Evolutionary conservation across 2,329 filamentous ascomycete genomes (phyloP).

Genomic region (Aspergillus ruber): DNA sequence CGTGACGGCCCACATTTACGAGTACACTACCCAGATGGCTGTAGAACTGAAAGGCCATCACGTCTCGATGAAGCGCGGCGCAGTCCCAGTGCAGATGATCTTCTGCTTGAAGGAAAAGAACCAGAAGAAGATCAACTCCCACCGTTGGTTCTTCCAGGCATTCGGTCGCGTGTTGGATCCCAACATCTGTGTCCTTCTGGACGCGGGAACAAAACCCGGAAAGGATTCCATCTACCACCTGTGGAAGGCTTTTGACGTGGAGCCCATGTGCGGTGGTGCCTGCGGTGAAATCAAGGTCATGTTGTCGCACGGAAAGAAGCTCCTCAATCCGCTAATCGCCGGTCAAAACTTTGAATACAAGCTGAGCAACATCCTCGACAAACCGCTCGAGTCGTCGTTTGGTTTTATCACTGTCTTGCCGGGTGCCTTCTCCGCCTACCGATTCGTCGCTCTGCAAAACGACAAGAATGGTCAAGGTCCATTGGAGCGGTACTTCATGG

Average conservation of each 20-base stretch:
- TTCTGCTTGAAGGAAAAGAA: conserved; percentile 99
- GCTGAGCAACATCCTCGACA: conserved; percentile 98
- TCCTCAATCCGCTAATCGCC: conserved; percentile 88
- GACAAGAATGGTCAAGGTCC: conserved; percentile 92
- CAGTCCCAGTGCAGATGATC: conserved; percentile 88
- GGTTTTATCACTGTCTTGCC: conserved; percentile 96
- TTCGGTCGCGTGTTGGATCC: conserved; percentile 89
- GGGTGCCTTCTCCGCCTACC: conserved; percentile 96
- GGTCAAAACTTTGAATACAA: conserved; percentile 99
- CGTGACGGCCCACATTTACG: conserved; percentile 96
- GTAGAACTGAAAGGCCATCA: conserved; percentile 85
- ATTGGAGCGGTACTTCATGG: conserved; percentile 92
- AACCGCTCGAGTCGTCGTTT: conserved; percentile 93
- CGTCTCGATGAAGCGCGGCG: conserved; percentile 72
- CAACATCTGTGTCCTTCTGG: conserved; percentile 92
- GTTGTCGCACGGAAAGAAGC: conserved; percentile 77
- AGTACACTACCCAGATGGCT: conserved; percentile 56
- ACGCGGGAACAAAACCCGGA: conserved; percentile 91
- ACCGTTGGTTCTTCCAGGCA: conserved; percentile 97
- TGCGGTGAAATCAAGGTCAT: conserved; percentile 99
- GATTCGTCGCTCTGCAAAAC: conserved; percentile 89
- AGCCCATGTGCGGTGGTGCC: conserved; percentile 94
- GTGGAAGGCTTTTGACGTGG: conserved; percentile 97
- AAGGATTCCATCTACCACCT: conserved; percentile 94
- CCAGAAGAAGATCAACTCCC: conserved; percentile 99